A percentile compares a stretch with the other conserved stretches of the same genome.
Conservation (phyloP, 148 eudicot genomes). For the Rhododendron griersonianum region DNA sequence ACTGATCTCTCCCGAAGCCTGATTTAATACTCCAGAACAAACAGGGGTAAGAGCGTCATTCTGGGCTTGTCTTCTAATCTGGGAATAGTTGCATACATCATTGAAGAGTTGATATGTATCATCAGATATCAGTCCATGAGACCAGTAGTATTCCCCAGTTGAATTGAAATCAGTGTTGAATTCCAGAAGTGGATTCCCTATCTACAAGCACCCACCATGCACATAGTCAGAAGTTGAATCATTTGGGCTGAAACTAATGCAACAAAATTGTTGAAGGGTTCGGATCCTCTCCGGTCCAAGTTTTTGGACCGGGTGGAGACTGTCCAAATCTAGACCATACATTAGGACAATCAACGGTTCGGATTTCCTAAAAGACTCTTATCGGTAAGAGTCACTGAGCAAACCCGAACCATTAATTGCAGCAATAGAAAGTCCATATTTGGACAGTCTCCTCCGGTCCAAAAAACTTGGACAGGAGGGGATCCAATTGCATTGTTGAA, state of each 20-base stretch:
- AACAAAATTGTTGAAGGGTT: not conserved
- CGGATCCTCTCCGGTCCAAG: too few species aligned
- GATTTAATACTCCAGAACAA: slow-evolving; percentile 35
- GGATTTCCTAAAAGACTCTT: too few species aligned
- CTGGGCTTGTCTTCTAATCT: slow-evolving; percentile 45
- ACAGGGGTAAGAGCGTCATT: slow-evolving; percentile 28
- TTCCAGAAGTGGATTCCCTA: slow-evolving; percentile 80
- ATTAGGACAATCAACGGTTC: too few species aligned
- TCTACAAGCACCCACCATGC: slow-evolving; percentile 28
- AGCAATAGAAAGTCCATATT: too few species aligned
- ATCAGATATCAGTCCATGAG: slow-evolving; percentile 79
- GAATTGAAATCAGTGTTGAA: slow-evolving; percentile 66
- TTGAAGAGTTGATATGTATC: slow-evolving; percentile 40
- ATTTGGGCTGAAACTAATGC: not conserved
- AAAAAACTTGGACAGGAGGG: too few species aligned
- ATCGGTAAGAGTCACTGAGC: too few species aligned
- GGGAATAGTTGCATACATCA: slow-evolving; percentile 53
- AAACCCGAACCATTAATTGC: too few species aligned
- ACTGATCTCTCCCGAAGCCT: slow-evolving; percentile 37
- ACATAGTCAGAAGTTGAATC: not conserved
- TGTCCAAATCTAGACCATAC: too few species aligned
- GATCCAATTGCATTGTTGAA: too few species aligned
- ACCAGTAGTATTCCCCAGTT: slow-evolving; percentile 59
- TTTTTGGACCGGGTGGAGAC: too few species aligned
- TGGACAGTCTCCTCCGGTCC: too few species aligned